A percentile compares a stretch with the other conserved stretches of the same genome.
phyloP scores from a whole-genome alignment of 768 basidiomycete species.

The Rhodotorula babjevae region DNA sequence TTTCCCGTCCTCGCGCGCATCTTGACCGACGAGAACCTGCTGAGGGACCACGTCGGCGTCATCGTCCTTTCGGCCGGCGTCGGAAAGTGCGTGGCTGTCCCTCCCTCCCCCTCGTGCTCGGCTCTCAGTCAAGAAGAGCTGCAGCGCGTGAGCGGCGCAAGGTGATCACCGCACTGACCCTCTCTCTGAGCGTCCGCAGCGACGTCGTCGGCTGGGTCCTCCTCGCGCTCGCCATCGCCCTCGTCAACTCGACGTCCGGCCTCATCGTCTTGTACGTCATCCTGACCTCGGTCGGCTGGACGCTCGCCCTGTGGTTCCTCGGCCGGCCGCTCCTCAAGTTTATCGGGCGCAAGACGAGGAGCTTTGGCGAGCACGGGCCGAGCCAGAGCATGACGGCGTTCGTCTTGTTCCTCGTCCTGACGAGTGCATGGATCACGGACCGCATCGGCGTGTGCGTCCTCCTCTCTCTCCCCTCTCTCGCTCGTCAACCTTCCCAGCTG shows the following conservation, averaged over 20 bases:
- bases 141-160: neutral
- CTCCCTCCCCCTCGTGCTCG: neutral
- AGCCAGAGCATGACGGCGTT: slow-evolving; percentile 51
- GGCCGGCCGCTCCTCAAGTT: slow-evolving; percentile 54
- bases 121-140: no score
- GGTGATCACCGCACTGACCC: no score
- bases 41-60: slow-evolving; percentile 77
- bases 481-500: no score
- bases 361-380: slow-evolving; percentile 67
- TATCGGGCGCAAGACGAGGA: slow-evolving; percentile 64
- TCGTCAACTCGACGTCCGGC: slow-evolving; percentile 71
- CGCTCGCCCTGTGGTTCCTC: slow-evolving; percentile 35
- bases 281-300: slow-evolving; percentile 57
- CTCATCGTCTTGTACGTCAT: slow-evolving; percentile 75
- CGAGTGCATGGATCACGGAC: slow-evolving; percentile 79
- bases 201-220: slow-evolving; percentile 68
- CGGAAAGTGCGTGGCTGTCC: slow-evolving; percentile 45
- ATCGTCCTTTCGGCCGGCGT: slow-evolving; percentile 78
- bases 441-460: slow-evolving; percentile 62
- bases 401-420: slow-evolving; percentile 73
- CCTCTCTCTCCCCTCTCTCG: neutral
- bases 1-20: slow-evolving; percentile 62
- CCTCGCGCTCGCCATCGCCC: slow-evolving; percentile 73
- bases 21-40: slow-evolving; percentile 72
- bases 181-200: slow-evolving; percentile 49